Evolutionary conservation across 352 stramenopile species (phyloP).

Genomic region (Globisporangium spiculum): DNA sequence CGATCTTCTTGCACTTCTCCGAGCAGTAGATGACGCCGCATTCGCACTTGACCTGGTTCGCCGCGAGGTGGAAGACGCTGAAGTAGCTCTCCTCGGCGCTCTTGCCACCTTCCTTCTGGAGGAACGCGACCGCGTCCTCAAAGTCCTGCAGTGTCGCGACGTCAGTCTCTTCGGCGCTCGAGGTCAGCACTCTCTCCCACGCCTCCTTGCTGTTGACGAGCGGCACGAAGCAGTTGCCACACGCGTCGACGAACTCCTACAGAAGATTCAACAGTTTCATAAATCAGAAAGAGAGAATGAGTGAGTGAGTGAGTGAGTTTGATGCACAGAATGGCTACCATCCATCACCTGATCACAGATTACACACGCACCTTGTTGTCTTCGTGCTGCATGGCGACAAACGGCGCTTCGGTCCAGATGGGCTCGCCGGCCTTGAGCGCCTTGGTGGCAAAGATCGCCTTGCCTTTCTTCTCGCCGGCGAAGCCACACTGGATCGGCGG

Average conservation of each 20-base stretch:
- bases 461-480: conserved; percentile 57
- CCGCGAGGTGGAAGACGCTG: conserved; percentile 53
- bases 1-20: conserved; percentile 55
- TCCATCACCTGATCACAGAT: background rate
- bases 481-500: conserved; percentile 55
- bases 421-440: conserved; percentile 56
- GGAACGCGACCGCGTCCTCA: conserved; percentile 48
- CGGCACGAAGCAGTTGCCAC: conserved; percentile 77
- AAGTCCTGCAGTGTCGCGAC: conserved; percentile 52
- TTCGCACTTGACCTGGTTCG: conserved; percentile 50
- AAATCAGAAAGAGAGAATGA: conserved; percentile 15
- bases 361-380: conserved; percentile 56
- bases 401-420: conserved; percentile 57
- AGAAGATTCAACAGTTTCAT: conserved; percentile 9
- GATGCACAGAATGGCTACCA: conserved; percentile 4
- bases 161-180: conserved; percentile 37
- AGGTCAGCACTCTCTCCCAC: conserved; percentile 53
- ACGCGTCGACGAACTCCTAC: conserved; percentile 68
- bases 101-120: conserved; percentile 68
- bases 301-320: background rate
- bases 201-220: conserved; percentile 59
- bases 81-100: conserved; percentile 70
- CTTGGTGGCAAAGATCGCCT: conserved; percentile 63
- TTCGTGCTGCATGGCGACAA: conserved; percentile 69
- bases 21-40: conserved; percentile 89